Base-by-base conservation (phyloP, 257 asterid species). In the Solanum lycopersicoides region DNA sequence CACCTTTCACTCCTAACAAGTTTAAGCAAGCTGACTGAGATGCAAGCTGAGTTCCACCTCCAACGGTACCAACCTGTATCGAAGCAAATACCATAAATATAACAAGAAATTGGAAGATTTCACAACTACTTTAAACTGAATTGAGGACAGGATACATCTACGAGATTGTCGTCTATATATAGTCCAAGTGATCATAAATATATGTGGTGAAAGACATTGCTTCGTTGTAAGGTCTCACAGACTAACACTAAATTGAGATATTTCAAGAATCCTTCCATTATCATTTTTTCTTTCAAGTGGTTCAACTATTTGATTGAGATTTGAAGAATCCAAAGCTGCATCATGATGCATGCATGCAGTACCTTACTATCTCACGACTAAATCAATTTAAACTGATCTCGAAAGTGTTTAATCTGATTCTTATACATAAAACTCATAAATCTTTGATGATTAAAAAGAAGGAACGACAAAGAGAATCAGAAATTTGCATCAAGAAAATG, bases 11-110 rank as follows among this genome's bases (percentile, higher is more conserved):
- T 74, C 94, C 94, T 30, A 92, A 90, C 66, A 92, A 82, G 89
- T 90, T 92, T 85, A 92, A 69, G 92, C 93, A 92, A 32, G 94
- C 94, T 53, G 94, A 89, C 66, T 92, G 94, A 59, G 94, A 90
- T 45, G 92, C 90, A 37, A 92, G 92, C 63, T 92, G 94, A 89
- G 94, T 92, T 45, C 94, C 94, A 37, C 94, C 94, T 77, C 94
- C 94, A 32, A 92, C 93, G 5, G 94, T 92, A 25, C 94, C 94
- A 86, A 92, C 94, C 94, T 92, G 83, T 44, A 84, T 21, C 15
- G 65, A 66, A 39, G 14, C n/a, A 60, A 30, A 84, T 25, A 83
- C n/a, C 63, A 42, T 83, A 53, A 83, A 83, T 83, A 53, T 35
- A 45, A 45, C 66, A 84, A 68, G 86, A 63, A 32, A 34, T 83